Base-by-base conservation (phyloP, 2,329 filamentous ascomycete genomes). In the Clonostachys rhizophaga region DNA sequence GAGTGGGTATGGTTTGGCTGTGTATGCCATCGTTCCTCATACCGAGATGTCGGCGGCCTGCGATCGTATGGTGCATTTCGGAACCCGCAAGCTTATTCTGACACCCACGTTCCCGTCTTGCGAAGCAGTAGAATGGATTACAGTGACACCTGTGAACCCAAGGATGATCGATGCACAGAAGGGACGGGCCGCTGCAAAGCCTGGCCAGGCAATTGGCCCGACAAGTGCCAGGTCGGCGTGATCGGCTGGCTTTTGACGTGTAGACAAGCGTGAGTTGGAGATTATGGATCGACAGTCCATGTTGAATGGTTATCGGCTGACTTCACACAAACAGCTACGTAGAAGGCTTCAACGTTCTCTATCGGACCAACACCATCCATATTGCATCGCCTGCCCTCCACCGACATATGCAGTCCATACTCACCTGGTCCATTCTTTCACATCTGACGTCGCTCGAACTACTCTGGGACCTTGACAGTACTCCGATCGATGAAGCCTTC, bases 311-410 rank as follows among this genome's bases (percentile, higher is more conserved):
- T 30, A 1, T 30, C 3, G 24, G 13, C 30, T 39, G 34, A 24
- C 5, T 16, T 6, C 3, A 12, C n/a, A 14, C 36, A 8, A 9
- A 37, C 10, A 52, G 51, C 12, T 52, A 52, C 43, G 24, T 13
- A 12, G 49, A 53, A 34, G 51, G 49, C 5, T 16, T 49, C 13
- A 45, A 49, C 37, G 30, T 53, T 16, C 42, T 53, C 34, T 53
- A 44, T 18, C 14, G n/a, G 13, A 53, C 47, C 17, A 53, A 53
- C 36, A 47, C 40, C 6, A 45, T 51, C 41, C 47, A 47, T 47
- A 39, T 51, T 30, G 24, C 24, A 10, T 30, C 24, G 10, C 24
- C 24, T 30, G 24, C 24, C 24, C 24, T 30, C 24, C 24, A 30
- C 24, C 24, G 24, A 3, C 24, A 30, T 30, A 30, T 30, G 24